These are phyloP conservation scores for Circinella minor DNA, from an alignment of 371 early-diverging fungal species.

Conservation along the genomic window DNA sequence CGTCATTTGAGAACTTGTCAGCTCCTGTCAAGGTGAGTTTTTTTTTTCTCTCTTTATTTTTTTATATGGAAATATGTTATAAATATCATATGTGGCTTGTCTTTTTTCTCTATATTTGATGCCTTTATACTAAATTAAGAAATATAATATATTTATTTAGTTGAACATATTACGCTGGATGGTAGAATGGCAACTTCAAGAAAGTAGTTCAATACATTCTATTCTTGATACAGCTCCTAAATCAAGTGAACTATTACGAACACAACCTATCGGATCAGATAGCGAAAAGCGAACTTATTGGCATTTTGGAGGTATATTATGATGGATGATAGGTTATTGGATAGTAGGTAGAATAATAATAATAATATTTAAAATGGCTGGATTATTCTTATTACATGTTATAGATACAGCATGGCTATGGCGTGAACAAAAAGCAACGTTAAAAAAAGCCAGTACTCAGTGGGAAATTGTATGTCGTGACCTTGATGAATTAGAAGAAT, in stretches of 20 bases:
- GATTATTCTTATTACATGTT: neutral
- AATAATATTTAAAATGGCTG: no score
- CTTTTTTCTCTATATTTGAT: neutral
- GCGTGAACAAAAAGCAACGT: constrained; percentile 27
- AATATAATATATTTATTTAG: constrained; percentile 18
- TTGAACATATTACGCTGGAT: constrained; percentile 33
- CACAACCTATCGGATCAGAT: constrained; percentile 33
- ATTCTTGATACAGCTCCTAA: constrained; percentile 23
- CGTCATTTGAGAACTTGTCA: neutral
- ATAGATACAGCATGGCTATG: constrained; percentile 39
- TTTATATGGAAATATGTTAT: neutral
- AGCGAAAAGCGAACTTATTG: constrained; percentile 36
- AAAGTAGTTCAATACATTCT: constrained; percentile 33
- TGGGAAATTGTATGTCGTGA: constrained; percentile 38
- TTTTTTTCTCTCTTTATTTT: no score
- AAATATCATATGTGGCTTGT: neutral
- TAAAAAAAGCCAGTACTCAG: constrained; percentile 25
- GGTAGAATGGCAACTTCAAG: constrained; percentile 55
- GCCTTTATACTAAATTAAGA: neutral
- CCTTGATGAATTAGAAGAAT: constrained; percentile 22
- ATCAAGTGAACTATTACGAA: constrained; percentile 1
- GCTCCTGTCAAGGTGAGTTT: constrained; percentile 1
- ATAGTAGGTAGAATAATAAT: no score
- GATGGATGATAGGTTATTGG: no score
- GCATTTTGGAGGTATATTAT: constrained; percentile 43